phyloP scores from a whole-genome alignment of 768 basidiomycete genomes.

The Phallus indusiatus region DNA sequence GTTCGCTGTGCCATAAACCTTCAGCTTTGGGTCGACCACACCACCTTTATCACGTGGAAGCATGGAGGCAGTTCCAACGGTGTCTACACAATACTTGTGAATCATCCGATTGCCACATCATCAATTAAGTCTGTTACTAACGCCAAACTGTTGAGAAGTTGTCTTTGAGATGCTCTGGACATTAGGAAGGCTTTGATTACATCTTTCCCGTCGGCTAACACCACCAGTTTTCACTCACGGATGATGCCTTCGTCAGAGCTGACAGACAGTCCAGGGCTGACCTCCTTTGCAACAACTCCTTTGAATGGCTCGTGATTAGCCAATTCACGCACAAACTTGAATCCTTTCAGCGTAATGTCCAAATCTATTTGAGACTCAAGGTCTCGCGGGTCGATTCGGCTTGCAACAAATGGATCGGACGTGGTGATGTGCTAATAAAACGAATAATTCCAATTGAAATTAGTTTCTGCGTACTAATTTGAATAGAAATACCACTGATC shows the following conservation, averaged over 20 bases:
- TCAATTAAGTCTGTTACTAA: conserved; percentile 5
- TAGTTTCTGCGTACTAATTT: neutral
- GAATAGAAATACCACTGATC: conserved; percentile 26
- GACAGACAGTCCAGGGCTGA: conserved; percentile 24
- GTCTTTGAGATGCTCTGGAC: conserved; percentile 19
- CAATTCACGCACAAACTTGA: conserved; percentile 23
- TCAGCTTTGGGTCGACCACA: conserved; percentile 52
- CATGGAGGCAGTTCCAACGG: conserved; percentile 49
- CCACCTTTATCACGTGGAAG: conserved; percentile 49
- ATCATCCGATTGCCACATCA: neutral
- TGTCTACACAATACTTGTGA: conserved; percentile 35
- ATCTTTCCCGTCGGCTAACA: neutral
- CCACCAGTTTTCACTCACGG: conserved; percentile 14
- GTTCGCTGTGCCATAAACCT: conserved; percentile 51
- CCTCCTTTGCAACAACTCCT: conserved; percentile 22
- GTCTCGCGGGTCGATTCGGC: conserved; percentile 32
- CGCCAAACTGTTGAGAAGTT: conserved; percentile 16
- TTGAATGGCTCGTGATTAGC: conserved; percentile 23
- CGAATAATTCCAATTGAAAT: neutral
- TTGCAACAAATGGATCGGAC: conserved; percentile 25
- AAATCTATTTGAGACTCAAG: conserved; percentile 27
- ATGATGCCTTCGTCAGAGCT: conserved; percentile 25
- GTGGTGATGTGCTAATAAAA: conserved; percentile 15
- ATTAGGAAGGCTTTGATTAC: conserved; percentile 14
- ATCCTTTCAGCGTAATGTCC: conserved; percentile 23